A percentile compares a stretch with the other conserved stretches of the same genome.
These are phyloP conservation scores for Lecanosticta acicola DNA, from an alignment of 2,329 filamentous ascomycete genomes.

Conservation along the genomic window DNA sequence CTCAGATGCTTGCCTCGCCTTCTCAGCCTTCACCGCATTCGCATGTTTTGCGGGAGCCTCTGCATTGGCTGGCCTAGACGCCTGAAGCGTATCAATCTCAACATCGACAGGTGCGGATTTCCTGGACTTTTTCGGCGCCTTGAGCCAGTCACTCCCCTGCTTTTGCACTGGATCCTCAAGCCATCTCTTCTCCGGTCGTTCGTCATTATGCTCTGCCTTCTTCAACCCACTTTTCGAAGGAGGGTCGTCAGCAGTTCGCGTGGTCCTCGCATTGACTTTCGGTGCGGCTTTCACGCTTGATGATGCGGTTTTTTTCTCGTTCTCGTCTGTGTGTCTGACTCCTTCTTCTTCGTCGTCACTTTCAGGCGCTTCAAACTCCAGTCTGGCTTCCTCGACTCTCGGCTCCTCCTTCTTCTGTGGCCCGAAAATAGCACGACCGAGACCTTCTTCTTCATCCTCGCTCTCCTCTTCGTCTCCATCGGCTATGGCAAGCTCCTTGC, in stretches of 20 bases:
- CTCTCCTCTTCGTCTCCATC: constrained; percentile 55
- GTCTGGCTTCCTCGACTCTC: constrained; percentile 31
- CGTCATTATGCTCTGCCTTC: constrained; percentile 24
- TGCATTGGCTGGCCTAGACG: constrained; percentile 3
- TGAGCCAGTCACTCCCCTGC: constrained; percentile 20
- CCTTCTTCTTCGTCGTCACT: constrained; percentile 43
- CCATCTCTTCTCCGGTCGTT: constrained; percentile 21
- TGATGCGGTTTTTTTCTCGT: constrained; percentile 33
- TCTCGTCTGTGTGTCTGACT: constrained; percentile 15
- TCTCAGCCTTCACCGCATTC: constrained; percentile 4
- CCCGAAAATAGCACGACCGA: constrained; percentile 68
- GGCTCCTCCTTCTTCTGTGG: constrained; percentile 40
- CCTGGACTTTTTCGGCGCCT: constrained; percentile 20
- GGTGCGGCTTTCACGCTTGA: constrained; percentile 25
- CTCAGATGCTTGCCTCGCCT: constrained; percentile 12
- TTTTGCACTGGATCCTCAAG: constrained; percentile 8
- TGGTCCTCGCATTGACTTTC: constrained; percentile 12
- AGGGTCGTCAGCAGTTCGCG: too few species aligned
- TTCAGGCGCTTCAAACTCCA: constrained; percentile 58
- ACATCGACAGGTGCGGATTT: constrained; percentile 18
- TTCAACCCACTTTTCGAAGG: constrained; percentile 21
- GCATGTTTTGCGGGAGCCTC: constrained; percentile 1
- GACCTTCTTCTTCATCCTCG: constrained; percentile 48
- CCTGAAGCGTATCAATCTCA: constrained; percentile 4
- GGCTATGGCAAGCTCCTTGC: constrained; percentile 61